Base-by-base conservation (phyloP, 257 asterid species). In the Linaria vulgaris region DNA sequence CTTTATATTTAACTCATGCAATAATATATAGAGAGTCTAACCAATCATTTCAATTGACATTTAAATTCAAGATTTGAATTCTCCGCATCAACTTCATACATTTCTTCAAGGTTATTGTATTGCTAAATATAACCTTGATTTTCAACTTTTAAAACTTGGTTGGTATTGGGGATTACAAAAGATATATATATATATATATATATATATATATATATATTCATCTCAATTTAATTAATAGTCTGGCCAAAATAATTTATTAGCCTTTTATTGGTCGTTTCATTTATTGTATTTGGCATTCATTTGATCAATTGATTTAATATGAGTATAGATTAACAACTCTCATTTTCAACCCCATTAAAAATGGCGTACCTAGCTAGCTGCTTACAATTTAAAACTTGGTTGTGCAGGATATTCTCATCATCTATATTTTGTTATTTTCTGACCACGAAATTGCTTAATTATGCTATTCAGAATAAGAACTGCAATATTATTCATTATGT, bases 11-110 rank as follows among this genome's bases (percentile, higher is more conserved):
- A 66, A 19, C 47, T 27, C 6, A 6, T 27, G 34, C 4, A 27
- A 27, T 27, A 55, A 34, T 11, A 30, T n/a, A n/a, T n/a, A n/a
- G 1, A 34, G 41, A 34, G 41, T 34, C 41, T 8, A 31, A 34
- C 34, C 43, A 41, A 12, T 44, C 41, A 34, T 34, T 34, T 34
- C 41, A 8, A 34, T 34, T 34, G 41, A 34, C 41, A 34, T 34
- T 3, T 3, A 44, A 47, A 68, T 30, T 17, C 66, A 46, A 15
- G 58, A 27, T 65, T 43, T 65, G 54, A 65, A 66, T 67, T 57
- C 38, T 12, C 7, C 6, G 52, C 51, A 38, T 68, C 67, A 27
- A 38, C 50, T 27, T 39, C 23, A 12, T 12, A 39, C 9, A n/a
- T 56, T 19, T 12, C 49, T 44, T 30, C 23, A 12, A 47, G 22